These are phyloP conservation scores for Zopfia rhizophila DNA, from an alignment of 2,329 filamentous ascomycete species.

Conservation along the genomic window DNA sequence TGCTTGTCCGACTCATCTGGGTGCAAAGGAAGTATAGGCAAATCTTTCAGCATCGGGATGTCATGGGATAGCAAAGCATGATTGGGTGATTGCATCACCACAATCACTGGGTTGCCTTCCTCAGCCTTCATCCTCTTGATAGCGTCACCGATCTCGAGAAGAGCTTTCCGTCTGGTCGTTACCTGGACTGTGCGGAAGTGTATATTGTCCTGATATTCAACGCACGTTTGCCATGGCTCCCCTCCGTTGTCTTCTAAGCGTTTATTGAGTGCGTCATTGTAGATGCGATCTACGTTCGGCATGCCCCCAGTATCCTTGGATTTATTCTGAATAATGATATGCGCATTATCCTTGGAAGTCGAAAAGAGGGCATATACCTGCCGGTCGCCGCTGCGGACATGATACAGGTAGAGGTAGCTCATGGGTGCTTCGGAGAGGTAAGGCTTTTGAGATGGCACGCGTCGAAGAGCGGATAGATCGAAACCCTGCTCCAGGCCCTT, in stretches of 20 bases:
- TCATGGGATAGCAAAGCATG: conserved; percentile 83
- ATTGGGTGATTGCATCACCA: conserved; percentile 92
- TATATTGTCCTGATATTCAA: conserved; percentile 86
- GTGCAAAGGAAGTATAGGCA: conserved; percentile 83
- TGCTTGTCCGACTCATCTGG: conserved; percentile 86
- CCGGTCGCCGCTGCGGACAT: conserved; percentile 88
- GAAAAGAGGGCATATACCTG: conserved; percentile 96
- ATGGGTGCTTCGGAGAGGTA: conserved; percentile 82
- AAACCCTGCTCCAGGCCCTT: conserved; percentile 95
- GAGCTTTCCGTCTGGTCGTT: conserved; percentile 86
- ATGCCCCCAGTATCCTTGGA: conserved; percentile 83
- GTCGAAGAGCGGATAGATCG: conserved; percentile 79
- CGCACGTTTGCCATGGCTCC: conserved; percentile 80
- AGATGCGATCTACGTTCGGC: conserved; percentile 90
- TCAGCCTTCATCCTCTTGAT: conserved; percentile 92
- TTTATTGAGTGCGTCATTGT: conserved; percentile 77
- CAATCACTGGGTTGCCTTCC: conserved; percentile 79
- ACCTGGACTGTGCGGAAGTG: conserved; percentile 89
- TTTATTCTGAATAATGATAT: conserved; percentile 89
- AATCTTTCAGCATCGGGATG: conserved; percentile 82
- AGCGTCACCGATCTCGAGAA: conserved; percentile 86
- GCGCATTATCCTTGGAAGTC: conserved; percentile 78
- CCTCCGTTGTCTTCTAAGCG: conserved; percentile 73
- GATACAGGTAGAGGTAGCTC: conserved; percentile 90
- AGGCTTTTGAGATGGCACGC: conserved; percentile 71